These are phyloP conservation scores for Dryas integrifolia DNA, from an alignment of 331 rosid genomes.

Conservation along the genomic window DNA sequence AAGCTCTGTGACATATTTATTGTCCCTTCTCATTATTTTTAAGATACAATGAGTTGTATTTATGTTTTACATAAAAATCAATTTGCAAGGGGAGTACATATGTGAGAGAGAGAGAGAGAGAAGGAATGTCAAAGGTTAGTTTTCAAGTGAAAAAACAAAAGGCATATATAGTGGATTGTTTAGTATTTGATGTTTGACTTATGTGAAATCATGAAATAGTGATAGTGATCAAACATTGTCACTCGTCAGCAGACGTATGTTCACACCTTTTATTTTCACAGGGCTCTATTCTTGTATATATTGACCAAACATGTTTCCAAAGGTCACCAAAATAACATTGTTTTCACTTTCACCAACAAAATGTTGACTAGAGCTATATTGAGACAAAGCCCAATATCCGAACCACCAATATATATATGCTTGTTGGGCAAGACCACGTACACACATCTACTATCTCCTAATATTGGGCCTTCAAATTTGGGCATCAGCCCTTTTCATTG, in stretches of 20 bases:
- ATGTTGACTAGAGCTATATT: background rate
- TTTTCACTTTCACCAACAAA: background rate
- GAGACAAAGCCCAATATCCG: too few relatives aligned
- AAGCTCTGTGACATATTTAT: too few relatives aligned
- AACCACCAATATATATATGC: too few relatives aligned
- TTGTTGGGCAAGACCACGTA: too few relatives aligned
- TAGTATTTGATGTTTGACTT: slow-evolving; percentile 1
- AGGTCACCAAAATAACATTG: background rate
- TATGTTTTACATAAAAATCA: background rate
- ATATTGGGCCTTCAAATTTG: too few relatives aligned
- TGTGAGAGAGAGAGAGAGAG: background rate
- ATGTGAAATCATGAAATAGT: slow-evolving; percentile 13
- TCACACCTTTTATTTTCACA: background rate
- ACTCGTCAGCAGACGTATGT: background rate
- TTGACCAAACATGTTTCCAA: background rate
- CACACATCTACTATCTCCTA: too few relatives aligned
- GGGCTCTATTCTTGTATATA: background rate
- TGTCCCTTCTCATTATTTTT: background rate
- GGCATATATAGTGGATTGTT: background rate
- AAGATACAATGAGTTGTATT: background rate
- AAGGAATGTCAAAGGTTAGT: background rate
- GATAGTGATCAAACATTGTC: slow-evolving; percentile 1
- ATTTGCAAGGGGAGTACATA: background rate
- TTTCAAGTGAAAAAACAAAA: background rate
- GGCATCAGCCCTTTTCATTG: too few relatives aligned